Base-by-base conservation (phyloP, 805 yeast species). In the Pichia nakasei region DNA sequence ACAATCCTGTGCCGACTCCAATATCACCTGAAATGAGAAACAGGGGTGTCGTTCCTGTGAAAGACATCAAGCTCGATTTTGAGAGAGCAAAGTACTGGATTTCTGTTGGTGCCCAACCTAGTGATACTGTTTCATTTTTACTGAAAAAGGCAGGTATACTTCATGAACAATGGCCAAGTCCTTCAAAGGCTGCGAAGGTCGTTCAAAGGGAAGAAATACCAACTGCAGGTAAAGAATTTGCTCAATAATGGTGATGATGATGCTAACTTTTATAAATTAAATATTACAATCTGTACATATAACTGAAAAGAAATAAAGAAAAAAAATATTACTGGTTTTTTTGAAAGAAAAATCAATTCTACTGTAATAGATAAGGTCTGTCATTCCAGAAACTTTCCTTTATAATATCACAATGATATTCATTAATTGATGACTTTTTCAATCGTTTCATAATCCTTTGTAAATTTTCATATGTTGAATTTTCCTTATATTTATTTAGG, bases 41-140 rank as follows among this genome's bases (percentile, higher is more conserved):
- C 34, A 60, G 59, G 19, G 85, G 83, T 11, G 59, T 64, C 31
- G 66, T 68, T 34, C 85, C 89, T 12, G 70, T 74, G 39, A 91
- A 93, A 61, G 88, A 88, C 52, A 76, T 91, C 35, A 75, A 80
- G 52, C 67, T 93, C 32, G 97, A 93, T 60, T 88, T 93, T 59
- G 78, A 79, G 51, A 78, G 96, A 55, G 78, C 96, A 5, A 87
- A 87, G 62, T 93, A 93, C 65, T 93, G 98, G 98, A 68, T 93
- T 31, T 95, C 96, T 55, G 95, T 87, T 18, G 98, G 98, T 12
- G 97, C 97, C 1, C 95, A 85, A 60, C 95, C 96, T 7, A 79
- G 91, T 21, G 88, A 83, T 37, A 69, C 93, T 4, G 95, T 91
- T 12, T 73, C 78, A 3, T 78, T 78, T 51, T 66, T 93, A 42